These are phyloP conservation scores for Gentiana straminea DNA, from an alignment of 257 asterid species.

Conservation along the genomic window DNA sequence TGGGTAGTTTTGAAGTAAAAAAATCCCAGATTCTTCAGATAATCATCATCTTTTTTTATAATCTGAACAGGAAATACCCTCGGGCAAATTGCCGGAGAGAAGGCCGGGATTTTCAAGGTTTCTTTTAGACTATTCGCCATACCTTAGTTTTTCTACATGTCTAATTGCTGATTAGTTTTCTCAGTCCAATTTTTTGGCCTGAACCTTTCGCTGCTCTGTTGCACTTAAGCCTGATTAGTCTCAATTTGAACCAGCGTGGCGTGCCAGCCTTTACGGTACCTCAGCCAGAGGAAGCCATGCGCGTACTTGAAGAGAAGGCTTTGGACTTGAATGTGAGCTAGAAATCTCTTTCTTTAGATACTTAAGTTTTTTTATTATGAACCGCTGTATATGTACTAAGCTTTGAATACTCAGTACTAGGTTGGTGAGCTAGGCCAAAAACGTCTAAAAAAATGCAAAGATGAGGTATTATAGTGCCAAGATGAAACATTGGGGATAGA, in stretches of 20 bases:
- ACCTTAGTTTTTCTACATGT: constrained; percentile 1
- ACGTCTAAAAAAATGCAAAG: too few relatives aligned
- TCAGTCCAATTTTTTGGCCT: neutral
- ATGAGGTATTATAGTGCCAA: too few relatives aligned
- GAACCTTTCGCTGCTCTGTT: neutral
- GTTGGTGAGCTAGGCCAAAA: too few relatives aligned
- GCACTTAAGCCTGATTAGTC: neutral
- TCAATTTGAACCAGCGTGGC: constrained; percentile 18
- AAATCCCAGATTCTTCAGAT: too few relatives aligned
- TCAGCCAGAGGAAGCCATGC: constrained; percentile 42
- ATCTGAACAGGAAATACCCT: constrained; percentile 69
- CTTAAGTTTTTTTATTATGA: too few relatives aligned
- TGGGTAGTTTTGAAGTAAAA: too few relatives aligned
- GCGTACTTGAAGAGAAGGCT: constrained; percentile 33
- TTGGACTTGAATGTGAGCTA: constrained; percentile 30
- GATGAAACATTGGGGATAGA: too few relatives aligned
- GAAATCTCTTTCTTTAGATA: neutral
- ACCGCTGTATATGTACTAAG: too few relatives aligned
- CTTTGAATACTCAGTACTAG: too few relatives aligned
- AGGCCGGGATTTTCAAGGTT: constrained; percentile 95
- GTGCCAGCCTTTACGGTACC: constrained; percentile 42
- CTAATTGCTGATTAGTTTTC: neutral
- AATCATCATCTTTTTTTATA: constrained; percentile 4
- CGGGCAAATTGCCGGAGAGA: constrained; percentile 89
- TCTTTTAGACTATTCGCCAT: constrained; percentile 6